Percentiles rank a stretch among this genome's conserved stretches.
These are phyloP conservation scores for Phytophthora ohioensis DNA, from an alignment of 352 stramenopile genomes.

Conservation along the genomic window DNA sequence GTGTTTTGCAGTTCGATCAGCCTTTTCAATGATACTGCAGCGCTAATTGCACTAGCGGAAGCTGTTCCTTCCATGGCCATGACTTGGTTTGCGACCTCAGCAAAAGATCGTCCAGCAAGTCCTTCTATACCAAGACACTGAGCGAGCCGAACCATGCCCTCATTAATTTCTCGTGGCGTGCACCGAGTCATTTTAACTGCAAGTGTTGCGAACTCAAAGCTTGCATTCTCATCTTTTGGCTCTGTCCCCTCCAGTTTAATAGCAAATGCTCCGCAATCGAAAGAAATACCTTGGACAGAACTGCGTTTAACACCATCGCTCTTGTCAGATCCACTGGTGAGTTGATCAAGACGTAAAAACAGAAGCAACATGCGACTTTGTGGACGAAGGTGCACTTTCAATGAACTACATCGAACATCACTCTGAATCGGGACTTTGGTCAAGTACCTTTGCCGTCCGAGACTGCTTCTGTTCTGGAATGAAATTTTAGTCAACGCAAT, in stretches of 20 bases:
- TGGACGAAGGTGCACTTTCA: conserved; percentile 35
- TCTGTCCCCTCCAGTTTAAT: conserved; percentile 27
- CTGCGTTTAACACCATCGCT: conserved; percentile 14
- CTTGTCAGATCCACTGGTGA: conserved; percentile 37
- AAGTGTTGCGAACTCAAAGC: conserved; percentile 40
- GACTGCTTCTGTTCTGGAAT: conserved; percentile 37
- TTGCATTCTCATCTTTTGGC: conserved; percentile 1
- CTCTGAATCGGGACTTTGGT: conserved; percentile 39
- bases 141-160: conserved; percentile 46
- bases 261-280: conserved; percentile 38
- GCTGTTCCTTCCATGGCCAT: conserved; percentile 48
- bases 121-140: conserved; percentile 24
- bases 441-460: conserved; percentile 34
- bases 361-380: conserved; percentile 56
- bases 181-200: conserved; percentile 52
- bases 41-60: conserved; percentile 24
- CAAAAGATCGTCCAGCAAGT: conserved; percentile 25
- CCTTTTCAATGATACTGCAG: conserved; percentile 17
- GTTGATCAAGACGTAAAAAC: conserved; percentile 57
- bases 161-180: conserved; percentile 49
- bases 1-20: conserved; percentile 27
- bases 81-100: conserved; percentile 37
- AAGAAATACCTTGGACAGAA: conserved; percentile 40
- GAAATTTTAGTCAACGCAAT: conserved; percentile 29
- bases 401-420: conserved; percentile 29